These are phyloP conservation scores for Asterella californica DNA, from an alignment of 225 moss, liverwort and hornwort genomes.

Conservation along the genomic window DNA sequence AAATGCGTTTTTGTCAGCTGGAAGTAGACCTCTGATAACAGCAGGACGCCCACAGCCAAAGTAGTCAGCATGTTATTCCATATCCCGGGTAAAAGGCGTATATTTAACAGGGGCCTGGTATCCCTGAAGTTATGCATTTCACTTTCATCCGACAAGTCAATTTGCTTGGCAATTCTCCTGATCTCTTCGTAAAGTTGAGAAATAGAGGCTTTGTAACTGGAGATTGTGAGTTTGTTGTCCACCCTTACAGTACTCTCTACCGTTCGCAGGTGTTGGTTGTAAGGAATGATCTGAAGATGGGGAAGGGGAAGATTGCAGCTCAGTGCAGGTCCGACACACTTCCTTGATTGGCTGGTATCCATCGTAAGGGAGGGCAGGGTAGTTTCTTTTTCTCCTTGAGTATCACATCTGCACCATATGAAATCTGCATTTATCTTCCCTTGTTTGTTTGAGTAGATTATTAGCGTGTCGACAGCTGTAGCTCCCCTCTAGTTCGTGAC, in stretches of 20 bases:
- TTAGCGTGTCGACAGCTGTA: not conserved
- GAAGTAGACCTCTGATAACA: not conserved
- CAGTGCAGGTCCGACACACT: conserved; percentile 58
- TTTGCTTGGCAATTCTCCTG: not conserved
- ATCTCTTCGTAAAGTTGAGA: not conserved
- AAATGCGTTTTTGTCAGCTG: conserved; percentile 3
- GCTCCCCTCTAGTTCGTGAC: not conserved
- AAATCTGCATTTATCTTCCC: not conserved
- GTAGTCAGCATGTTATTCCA: not conserved
- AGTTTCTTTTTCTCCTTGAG: not conserved
- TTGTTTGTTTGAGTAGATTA: not conserved
- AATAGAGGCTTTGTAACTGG: too few species aligned
- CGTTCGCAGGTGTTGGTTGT: conserved; percentile 68
- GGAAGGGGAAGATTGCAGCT: conserved; percentile 90
- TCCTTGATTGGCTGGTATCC: not conserved
- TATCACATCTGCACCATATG: not conserved
- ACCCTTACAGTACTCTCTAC: not conserved
- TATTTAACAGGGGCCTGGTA: too few species aligned
- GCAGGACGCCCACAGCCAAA: conserved; percentile 1
- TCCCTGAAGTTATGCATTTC: not conserved
- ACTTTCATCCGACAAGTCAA: not conserved
- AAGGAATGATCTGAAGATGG: conserved; percentile 88
- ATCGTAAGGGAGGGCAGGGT: not conserved
- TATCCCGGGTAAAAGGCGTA: too few species aligned
- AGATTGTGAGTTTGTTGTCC: not conserved